These are phyloP conservation scores for Phytophthora multivora DNA, from an alignment of 352 stramenopile genomes.

Conservation along the genomic window DNA sequence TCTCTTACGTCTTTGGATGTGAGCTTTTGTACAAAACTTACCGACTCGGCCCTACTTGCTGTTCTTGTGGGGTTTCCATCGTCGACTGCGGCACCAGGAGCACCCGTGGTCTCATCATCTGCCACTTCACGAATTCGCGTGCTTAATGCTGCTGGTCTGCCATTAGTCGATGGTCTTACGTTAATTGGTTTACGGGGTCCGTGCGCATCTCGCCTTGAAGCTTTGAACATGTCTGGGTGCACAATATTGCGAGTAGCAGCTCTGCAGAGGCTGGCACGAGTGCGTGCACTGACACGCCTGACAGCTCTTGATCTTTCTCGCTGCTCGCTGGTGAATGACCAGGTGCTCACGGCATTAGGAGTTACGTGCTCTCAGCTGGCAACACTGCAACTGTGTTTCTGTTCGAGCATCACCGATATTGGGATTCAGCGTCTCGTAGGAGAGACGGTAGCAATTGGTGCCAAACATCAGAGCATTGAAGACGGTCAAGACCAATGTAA, in stretches of 20 bases:
- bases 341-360: constrained; percentile 55
- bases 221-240: constrained; percentile 32
- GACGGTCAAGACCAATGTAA: constrained; percentile 6
- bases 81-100: not conserved
- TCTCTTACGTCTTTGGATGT: constrained; percentile 58
- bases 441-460: constrained; percentile 5
- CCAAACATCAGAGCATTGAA: constrained; percentile 1
- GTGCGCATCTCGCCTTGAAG: constrained; percentile 27
- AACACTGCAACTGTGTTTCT: constrained; percentile 56
- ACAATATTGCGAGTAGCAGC: constrained; percentile 45
- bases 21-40: constrained; percentile 57
- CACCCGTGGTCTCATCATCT: constrained; percentile 1
- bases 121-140: constrained; percentile 37
- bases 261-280: constrained; percentile 46
- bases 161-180: constrained; percentile 61
- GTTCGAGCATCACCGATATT: constrained; percentile 54
- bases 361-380: constrained; percentile 39
- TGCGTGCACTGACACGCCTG: constrained; percentile 40
- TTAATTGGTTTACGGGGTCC: constrained; percentile 50
- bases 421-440: constrained; percentile 59
- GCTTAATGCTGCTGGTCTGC: constrained; percentile 46
- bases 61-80: constrained; percentile 45
- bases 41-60: constrained; percentile 61
- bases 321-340: constrained; percentile 61
- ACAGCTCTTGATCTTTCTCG: constrained; percentile 58